Percentiles rank a stretch among this genome's conserved stretches.
Conservation (phyloP, 768 basidiomycete species). For the Mycena alexandri region DNA sequence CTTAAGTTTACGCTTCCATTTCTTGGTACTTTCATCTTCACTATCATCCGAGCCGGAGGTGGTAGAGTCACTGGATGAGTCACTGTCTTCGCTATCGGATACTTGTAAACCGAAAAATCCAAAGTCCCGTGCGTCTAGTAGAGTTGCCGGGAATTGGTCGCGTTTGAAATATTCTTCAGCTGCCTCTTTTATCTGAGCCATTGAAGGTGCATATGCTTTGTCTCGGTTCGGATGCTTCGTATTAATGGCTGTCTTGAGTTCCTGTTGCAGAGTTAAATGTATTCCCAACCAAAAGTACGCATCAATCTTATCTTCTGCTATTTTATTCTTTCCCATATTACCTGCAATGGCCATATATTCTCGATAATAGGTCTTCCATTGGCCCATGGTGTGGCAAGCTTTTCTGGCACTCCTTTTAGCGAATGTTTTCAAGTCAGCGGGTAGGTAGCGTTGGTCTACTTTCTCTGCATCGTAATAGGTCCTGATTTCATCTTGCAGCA, state of each 20-base stretch:
- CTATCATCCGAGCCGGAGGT: background rate
- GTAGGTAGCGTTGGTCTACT: too few relatives aligned
- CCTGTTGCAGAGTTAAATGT: background rate
- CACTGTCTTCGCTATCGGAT: background rate
- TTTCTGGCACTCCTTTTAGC: background rate
- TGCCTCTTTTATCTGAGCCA: background rate
- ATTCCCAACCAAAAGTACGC: constrained; percentile 16
- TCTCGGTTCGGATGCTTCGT: background rate
- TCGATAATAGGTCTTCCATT: constrained; percentile 14
- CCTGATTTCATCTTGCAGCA: too few relatives aligned
- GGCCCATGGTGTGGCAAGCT: background rate
- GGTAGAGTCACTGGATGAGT: background rate
- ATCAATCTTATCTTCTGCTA: background rate
- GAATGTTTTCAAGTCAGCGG: too few relatives aligned
- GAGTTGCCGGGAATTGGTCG: constrained; percentile 12
- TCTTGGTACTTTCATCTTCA: background rate
- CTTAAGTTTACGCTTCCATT: constrained; percentile 7
- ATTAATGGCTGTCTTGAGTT: background rate
- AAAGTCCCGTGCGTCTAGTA: background rate
- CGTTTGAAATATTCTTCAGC: constrained; percentile 18
- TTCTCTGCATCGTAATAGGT: too few relatives aligned
- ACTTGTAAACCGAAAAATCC: background rate
- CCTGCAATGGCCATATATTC: constrained; percentile 3
- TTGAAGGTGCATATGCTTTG: background rate
- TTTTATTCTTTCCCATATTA: constrained; percentile 12